Evolutionary conservation across 352 stramenopile species (phyloP).

Genomic region (Phytopythium boreale): DNA sequence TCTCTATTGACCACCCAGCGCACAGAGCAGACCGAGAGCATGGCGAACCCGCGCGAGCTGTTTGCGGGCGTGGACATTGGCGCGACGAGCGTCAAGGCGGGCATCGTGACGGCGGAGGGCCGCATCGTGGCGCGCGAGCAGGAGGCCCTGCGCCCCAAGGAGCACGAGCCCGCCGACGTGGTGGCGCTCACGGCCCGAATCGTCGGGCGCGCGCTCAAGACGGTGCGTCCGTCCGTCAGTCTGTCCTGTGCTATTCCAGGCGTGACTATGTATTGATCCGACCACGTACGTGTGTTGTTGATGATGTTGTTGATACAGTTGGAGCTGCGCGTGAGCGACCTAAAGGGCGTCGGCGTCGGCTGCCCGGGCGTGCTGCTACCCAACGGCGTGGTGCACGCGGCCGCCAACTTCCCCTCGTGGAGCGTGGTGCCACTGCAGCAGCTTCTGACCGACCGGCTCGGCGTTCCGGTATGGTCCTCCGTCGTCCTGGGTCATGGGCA

Average conservation of each 20-base stretch:
- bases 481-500: neutral
- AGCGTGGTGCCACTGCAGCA: conserved; percentile 53
- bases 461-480: conserved; percentile 17
- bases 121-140: conserved; percentile 47
- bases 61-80: conserved; percentile 74
- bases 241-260: neutral
- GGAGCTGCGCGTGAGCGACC: conserved; percentile 23
- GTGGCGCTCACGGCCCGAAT: conserved; percentile 43
- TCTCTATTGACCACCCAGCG: neutral
- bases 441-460: conserved; percentile 41
- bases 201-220: conserved; percentile 37
- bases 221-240: conserved; percentile 18
- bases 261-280: too few relatives aligned
- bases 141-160: conserved; percentile 31
- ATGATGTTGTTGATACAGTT: conserved; percentile 13
- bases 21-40: neutral
- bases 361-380: conserved; percentile 57
- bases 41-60: conserved; percentile 14
- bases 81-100: conserved; percentile 70
- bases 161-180: conserved; percentile 43
- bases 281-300: neutral
- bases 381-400: conserved; percentile 53
- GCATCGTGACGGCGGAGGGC: conserved; percentile 49
- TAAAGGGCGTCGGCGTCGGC: conserved; percentile 54
- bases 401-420: conserved; percentile 73